A percentile compares a stretch with the other conserved stretches of the same genome.
phyloP scores from a whole-genome alignment of 352 stramenopile genomes.

The Phytophthora ramorum region DNA sequence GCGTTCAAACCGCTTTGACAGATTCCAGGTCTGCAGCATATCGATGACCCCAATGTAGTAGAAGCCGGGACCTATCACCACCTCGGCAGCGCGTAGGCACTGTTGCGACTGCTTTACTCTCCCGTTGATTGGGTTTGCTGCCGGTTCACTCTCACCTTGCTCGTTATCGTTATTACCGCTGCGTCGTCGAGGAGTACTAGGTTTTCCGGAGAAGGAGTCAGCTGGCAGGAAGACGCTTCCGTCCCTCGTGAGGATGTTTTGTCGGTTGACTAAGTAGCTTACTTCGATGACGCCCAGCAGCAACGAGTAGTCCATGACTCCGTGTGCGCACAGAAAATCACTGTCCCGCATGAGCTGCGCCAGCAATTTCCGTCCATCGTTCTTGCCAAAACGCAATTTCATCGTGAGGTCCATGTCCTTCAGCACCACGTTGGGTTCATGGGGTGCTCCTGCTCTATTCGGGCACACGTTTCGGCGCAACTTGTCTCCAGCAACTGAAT shows the following conservation, averaged over 20 bases:
- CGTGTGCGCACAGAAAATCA: conserved; percentile 69
- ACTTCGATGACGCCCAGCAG: conserved; percentile 82
- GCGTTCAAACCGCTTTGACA: conserved; percentile 72
- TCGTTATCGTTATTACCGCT: conserved; percentile 20
- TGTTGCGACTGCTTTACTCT: conserved; percentile 68
- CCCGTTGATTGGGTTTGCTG: background rate
- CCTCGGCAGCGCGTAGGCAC: conserved; percentile 70
- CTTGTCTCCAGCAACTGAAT: conserved; percentile 16
- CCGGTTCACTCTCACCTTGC: conserved; percentile 15
- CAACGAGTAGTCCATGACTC: conserved; percentile 90
- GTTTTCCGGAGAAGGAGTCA: conserved; percentile 16
- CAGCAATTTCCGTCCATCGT: conserved; percentile 50
- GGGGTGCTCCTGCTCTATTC: conserved; percentile 56
- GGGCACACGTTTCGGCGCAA: conserved; percentile 57
- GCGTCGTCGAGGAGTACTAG: conserved; percentile 8
- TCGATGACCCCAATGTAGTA: conserved; percentile 92
- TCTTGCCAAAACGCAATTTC: conserved; percentile 69
- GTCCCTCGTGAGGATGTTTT: conserved; percentile 72
- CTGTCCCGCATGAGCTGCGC: conserved; percentile 74
- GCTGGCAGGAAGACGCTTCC: conserved; percentile 57
- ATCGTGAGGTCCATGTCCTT: conserved; percentile 87
- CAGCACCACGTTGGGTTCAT: conserved; percentile 79
- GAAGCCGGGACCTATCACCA: conserved; percentile 82
- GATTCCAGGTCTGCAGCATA: conserved; percentile 86
- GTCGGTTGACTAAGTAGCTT: conserved; percentile 75